A percentile compares a stretch with the other conserved stretches of the same genome.
Evolutionary conservation across 768 basidiomycete genomes (phyloP).

Genomic region (Crucibulum laeve): DNA sequence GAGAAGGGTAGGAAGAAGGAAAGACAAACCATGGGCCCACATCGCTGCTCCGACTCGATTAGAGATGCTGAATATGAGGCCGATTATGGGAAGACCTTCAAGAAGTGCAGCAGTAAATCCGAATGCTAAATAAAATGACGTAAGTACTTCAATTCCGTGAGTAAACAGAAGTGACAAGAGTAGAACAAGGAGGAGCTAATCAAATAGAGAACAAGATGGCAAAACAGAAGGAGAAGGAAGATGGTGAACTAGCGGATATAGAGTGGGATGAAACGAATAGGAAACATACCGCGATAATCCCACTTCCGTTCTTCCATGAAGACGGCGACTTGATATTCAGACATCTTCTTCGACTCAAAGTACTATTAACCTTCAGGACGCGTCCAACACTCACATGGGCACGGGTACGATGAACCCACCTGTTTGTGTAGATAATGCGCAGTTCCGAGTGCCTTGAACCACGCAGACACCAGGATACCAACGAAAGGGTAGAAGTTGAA

Average conservation of each 20-base stretch:
- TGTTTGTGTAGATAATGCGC: slow-evolving; percentile 65
- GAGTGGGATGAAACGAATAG: neutral
- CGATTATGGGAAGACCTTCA: slow-evolving; percentile 78
- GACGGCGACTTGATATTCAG: slow-evolving; percentile 54
- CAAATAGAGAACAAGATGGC: no score
- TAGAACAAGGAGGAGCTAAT: no score
- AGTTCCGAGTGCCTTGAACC: slow-evolving; percentile 64
- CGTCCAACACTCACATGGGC: neutral
- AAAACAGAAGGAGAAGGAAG: neutral
- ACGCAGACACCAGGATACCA: slow-evolving; percentile 57
- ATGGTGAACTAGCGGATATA: slow-evolving; percentile 1
- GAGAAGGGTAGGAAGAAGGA: neutral
- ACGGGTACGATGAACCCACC: slow-evolving; percentile 30
- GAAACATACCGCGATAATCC: slow-evolving; percentile 68
- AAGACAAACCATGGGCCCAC: slow-evolving; percentile 75
- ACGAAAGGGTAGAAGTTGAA: slow-evolving; percentile 66
- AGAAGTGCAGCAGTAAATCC: slow-evolving; percentile 82
- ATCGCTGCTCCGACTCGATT: slow-evolving; percentile 91
- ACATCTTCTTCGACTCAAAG: slow-evolving; percentile 84
- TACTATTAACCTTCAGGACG: slow-evolving; percentile 59
- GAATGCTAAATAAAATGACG: slow-evolving; percentile 50
- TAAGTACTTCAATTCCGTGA: no score
- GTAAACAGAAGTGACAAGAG: no score
- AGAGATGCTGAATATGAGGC: slow-evolving; percentile 77
- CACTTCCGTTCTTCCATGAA: slow-evolving; percentile 90